Evolutionary conservation across 192 early-diverging fungal species (phyloP).

Genomic region (Backusella mclennaniae): DNA sequence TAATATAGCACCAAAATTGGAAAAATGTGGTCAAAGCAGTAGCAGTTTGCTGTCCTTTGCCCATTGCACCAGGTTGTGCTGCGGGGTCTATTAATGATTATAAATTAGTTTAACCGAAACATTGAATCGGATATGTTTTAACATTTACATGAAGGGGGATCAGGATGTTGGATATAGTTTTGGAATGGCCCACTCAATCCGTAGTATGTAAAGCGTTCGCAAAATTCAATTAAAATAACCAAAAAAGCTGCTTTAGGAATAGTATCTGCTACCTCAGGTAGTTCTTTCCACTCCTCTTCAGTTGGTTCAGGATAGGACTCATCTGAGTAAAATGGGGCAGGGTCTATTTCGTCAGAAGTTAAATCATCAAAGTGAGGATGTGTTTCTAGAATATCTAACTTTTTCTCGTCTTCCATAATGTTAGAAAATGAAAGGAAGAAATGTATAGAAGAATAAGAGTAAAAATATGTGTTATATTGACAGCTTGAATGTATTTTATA

Average conservation of each 20-base stretch:
- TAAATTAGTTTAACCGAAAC: neutral
- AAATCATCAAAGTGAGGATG: neutral
- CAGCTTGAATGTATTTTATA: neutral
- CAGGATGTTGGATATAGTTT: constrained; percentile 33
- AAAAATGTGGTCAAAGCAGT: constrained; percentile 58
- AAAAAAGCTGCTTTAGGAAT: constrained; percentile 57
- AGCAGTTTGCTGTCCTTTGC: constrained; percentile 50
- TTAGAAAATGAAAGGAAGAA: neutral
- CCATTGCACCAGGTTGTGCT: constrained; percentile 50
- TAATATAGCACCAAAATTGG: constrained; percentile 50
- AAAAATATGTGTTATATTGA: neutral
- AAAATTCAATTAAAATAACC: constrained; percentile 59
- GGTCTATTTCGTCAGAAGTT: neutral
- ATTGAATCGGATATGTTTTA: neutral
- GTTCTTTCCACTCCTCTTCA: constrained; percentile 51
- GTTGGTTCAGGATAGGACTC: constrained; percentile 44
- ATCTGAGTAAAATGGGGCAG: neutral
- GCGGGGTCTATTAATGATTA: constrained; percentile 22
- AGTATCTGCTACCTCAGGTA: constrained; percentile 60
- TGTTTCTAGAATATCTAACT: constrained; percentile 1
- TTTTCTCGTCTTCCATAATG: constrained; percentile 1
- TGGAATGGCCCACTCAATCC: constrained; percentile 58
- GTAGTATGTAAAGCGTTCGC: constrained; percentile 68
- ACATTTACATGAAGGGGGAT: constrained; percentile 28
- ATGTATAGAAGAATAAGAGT: neutral